Conservation (phyloP, 805 yeast genomes). For the Saccharomycopsis fodiens region DNA sequence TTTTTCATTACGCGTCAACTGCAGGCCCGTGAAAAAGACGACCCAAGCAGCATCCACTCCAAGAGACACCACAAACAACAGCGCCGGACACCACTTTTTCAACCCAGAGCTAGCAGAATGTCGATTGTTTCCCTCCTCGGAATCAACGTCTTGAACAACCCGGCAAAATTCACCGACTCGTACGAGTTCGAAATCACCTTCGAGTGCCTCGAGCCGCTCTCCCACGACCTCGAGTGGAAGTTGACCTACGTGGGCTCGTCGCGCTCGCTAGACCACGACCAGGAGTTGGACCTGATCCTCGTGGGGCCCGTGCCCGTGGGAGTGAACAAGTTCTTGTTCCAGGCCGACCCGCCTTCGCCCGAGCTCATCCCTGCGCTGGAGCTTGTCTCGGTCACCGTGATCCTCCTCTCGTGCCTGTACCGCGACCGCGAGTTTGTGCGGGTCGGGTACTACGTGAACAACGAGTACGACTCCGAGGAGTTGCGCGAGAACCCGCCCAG, state of each 20-base stretch:
- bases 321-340: constrained; percentile 81
- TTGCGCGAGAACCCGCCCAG: constrained; percentile 89
- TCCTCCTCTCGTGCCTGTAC: constrained; percentile 85
- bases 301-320: constrained; percentile 99
- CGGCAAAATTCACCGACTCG: constrained; percentile 88
- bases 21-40: no score
- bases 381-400: constrained; percentile 90
- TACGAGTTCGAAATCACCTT: constrained; percentile 96
- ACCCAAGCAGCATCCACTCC: no score
- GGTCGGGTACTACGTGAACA: constrained; percentile 96
- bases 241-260: constrained; percentile 95
- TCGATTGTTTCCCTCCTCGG: constrained; percentile 90
- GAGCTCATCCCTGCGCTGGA: constrained; percentile 95
- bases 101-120: constrained; percentile 50
- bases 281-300: constrained; percentile 89
- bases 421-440: constrained; percentile 91
- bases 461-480: constrained; percentile 92
- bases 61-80: no score
- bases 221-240: constrained; percentile 89
- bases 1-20: no score
- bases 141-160: constrained; percentile 87
- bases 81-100: no score
- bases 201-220: constrained; percentile 89
- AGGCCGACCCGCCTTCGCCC: constrained; percentile 96
- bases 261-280: constrained; percentile 90